phyloP scores from a whole-genome alignment of 306 rosid species.

The Comarum palustre region DNA sequence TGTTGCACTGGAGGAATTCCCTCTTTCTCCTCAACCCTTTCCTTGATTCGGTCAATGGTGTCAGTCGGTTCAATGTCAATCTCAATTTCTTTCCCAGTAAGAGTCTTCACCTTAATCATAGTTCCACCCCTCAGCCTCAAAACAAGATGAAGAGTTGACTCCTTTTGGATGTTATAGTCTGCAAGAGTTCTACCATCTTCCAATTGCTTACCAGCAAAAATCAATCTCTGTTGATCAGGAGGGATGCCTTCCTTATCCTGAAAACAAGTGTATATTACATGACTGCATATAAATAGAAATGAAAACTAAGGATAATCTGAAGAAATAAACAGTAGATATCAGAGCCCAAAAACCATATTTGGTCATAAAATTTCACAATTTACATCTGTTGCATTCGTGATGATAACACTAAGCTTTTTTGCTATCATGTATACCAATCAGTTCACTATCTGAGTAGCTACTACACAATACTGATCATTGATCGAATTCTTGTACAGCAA shows the following conservation, averaged over 20 bases:
- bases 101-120: slow-evolving; percentile 97
- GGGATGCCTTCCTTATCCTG: slow-evolving; percentile 99
- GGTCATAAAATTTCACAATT: neutral
- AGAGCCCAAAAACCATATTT: neutral
- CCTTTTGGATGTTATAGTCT: slow-evolving; percentile 93
- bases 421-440: neutral
- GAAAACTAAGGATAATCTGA: neutral
- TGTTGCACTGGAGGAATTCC: slow-evolving; percentile 99
- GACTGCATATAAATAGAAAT: neutral
- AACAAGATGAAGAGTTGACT: slow-evolving; percentile 90
- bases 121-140: slow-evolving; percentile 98
- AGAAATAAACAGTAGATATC: neutral
- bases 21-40: slow-evolving; percentile 95
- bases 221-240: slow-evolving; percentile 93
- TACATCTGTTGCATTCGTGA: neutral
- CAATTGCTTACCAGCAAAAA: slow-evolving; percentile 97
- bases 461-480: neutral
- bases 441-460: neutral
- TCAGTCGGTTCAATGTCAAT: slow-evolving; percentile 92
- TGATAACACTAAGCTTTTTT: neutral
- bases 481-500: neutral
- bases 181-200: slow-evolving; percentile 98
- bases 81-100: slow-evolving; percentile 98
- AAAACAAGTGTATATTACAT: neutral
- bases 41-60: slow-evolving; percentile 90